phyloP scores from a whole-genome alignment of 2,329 filamentous ascomycete genomes.

The Nigrograna mackinnonii region DNA sequence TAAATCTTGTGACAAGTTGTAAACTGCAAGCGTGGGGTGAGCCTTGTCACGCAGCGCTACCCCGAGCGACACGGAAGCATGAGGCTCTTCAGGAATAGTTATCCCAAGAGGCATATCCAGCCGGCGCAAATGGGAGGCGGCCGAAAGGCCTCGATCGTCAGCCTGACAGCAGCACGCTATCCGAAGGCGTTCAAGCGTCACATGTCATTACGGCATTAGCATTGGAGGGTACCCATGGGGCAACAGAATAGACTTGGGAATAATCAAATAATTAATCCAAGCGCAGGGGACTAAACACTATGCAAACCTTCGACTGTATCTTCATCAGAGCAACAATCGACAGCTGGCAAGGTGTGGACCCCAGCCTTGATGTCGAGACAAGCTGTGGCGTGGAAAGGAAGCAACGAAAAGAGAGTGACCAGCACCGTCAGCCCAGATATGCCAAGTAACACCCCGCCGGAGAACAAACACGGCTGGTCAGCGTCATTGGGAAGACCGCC shows the following conservation, averaged over 20 bases:
- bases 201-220: conserved; percentile 9
- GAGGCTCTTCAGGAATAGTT: conserved; percentile 13
- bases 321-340: neutral
- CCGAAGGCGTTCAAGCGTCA: conserved; percentile 15
- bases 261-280: too few relatives aligned
- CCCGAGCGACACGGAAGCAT: conserved; percentile 3
- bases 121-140: conserved; percentile 9
- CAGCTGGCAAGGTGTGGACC: neutral
- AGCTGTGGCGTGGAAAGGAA: conserved; percentile 24
- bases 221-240: conserved; percentile 1
- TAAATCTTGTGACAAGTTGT: neutral
- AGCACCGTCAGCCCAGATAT: conserved; percentile 24
- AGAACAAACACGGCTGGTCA: conserved; percentile 9
- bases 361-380: conserved; percentile 17
- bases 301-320: too few relatives aligned
- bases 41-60: conserved; percentile 4
- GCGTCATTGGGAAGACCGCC: conserved; percentile 27
- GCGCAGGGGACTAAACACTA: too few relatives aligned
- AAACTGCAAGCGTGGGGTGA: conserved; percentile 10
- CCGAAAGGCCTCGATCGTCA: conserved; percentile 6
- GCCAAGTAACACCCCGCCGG: conserved; percentile 27
- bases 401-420: conserved; percentile 21
- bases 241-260: conserved; percentile 1
- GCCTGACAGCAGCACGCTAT: conserved; percentile 11
- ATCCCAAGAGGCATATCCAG: conserved; percentile 8